Conservation (phyloP, 2,329 filamentous ascomycete species). For the Diaporthe caulivora region DNA sequence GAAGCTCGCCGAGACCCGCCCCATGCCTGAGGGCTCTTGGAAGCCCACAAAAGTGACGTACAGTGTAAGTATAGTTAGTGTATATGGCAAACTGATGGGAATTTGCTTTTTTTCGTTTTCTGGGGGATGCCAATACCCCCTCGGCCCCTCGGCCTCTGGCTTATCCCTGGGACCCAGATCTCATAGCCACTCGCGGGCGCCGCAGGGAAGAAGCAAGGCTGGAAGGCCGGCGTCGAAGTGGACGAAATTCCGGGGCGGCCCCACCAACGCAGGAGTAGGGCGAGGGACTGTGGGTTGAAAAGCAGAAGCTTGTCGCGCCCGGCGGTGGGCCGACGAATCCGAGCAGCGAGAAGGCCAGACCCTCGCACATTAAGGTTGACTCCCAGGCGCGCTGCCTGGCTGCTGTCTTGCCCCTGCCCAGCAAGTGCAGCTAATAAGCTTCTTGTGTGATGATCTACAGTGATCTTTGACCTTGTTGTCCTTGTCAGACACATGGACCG, state of each 20-base stretch:
- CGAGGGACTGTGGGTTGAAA: not conserved
- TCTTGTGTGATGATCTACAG: not conserved
- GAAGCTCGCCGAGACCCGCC: constrained; percentile 28
- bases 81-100: no score
- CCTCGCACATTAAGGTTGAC: constrained; percentile 7
- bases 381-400: not conserved
- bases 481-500: not conserved
- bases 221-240: constrained; percentile 9
- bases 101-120: not conserved
- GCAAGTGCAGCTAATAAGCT: constrained; percentile 15
- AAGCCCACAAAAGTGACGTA: constrained; percentile 11
- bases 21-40: not conserved
- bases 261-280: not conserved
- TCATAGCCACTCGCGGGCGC: not conserved
- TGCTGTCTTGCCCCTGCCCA: not conserved
- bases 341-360: constrained; percentile 4
- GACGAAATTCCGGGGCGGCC: constrained; percentile 10
- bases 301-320: constrained; percentile 4
- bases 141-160: constrained; percentile 8
- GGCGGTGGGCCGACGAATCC: constrained; percentile 14
- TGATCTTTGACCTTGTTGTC: not conserved
- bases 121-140: not conserved
- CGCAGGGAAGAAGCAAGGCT: no score
- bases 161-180: not conserved
- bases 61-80: no score